These are phyloP conservation scores for Peziza echinospora DNA, from an alignment of 495 filamentous ascomycete species.

Conservation along the genomic window DNA sequence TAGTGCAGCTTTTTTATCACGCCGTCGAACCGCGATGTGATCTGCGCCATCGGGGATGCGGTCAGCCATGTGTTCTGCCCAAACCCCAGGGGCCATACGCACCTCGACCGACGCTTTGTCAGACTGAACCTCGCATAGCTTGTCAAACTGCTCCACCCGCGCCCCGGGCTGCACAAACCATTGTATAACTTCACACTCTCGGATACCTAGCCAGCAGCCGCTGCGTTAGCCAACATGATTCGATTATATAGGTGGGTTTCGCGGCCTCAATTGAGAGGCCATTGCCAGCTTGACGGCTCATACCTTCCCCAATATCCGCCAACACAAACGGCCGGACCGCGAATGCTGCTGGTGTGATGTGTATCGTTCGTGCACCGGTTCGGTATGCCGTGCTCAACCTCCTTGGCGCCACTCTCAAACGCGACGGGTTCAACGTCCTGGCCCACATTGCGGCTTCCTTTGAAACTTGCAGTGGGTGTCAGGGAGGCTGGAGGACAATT, in stretches of 20 bases:
- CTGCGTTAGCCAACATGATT: no score
- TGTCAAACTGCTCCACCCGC: conserved; percentile 92
- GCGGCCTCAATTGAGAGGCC: neutral
- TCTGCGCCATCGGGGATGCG: conserved; percentile 25
- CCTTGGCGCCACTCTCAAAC: neutral
- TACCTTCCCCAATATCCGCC: conserved; percentile 94
- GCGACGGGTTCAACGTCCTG: neutral
- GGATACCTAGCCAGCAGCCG: conserved; percentile 42
- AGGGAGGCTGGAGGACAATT: no score
- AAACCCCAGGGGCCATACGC: neutral
- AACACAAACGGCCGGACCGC: conserved; percentile 70
- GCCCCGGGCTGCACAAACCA: conserved; percentile 98
- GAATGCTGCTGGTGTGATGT: neutral
- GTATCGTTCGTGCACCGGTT: neutral
- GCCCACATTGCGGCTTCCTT: neutral
- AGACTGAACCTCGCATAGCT: conserved; percentile 89
- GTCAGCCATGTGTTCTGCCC: neutral
- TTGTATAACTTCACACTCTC: conserved; percentile 95
- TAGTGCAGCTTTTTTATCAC: conserved; percentile 94
- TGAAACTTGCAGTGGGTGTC: no score
- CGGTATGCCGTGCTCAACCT: neutral
- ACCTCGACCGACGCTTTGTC: conserved; percentile 97
- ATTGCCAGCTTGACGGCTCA: conserved; percentile 11
- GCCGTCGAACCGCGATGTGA: conserved; percentile 83
- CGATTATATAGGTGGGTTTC: no score